Base-by-base conservation (phyloP, 805 yeast genomes). In the Kodamaea kakaduensis region DNA sequence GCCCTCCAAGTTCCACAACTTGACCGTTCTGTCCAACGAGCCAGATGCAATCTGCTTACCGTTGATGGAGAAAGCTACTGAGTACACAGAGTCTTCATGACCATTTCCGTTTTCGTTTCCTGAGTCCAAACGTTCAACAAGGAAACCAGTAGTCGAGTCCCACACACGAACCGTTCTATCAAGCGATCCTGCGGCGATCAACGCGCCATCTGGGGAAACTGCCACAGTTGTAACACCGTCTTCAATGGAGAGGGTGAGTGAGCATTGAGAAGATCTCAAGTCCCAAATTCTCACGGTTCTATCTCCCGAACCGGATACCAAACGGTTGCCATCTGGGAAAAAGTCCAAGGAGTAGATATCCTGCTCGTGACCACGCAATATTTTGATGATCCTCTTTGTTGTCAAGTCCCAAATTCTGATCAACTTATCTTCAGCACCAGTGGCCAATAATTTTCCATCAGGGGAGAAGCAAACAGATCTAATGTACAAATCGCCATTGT, bases 221-320 rank as follows among this genome's bases (percentile, higher is more conserved):
- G 97, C 96, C 30, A 90, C 97, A 0, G 98, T 90, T 37, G 98
- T 90, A 36, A 90, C 97, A 49, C 98, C 98, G 59, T 90, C 97
- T 63, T 90, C 97, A 51, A 90, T 89, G 12, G 88, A 77, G 46
- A 90, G 71, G 31, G 96, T 88, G 53, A 88, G 71, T 15, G 88
- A 79, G 59, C 96, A 86, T 64, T 85, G 88, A 16, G 95, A 93
- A 25, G 87, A 75, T 49, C 84, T 78, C 56, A 89, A 75, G 61
- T 90, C 96, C 98, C 98, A 90, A 54, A 93, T 83, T 58, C 96
- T 77, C 22, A 90, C 97, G 12, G 96, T 87, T 52, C 95, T 78
- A 64, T 90, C 98, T 39, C 98, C 98, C 10, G 94, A 82, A 24
- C 98, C 98, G 13, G 95, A 83, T 18, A 90, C 96, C 50, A 90